Conservation (phyloP, 2,329 filamentous ascomycete species). For the Pleurostoma richardsiae region DNA sequence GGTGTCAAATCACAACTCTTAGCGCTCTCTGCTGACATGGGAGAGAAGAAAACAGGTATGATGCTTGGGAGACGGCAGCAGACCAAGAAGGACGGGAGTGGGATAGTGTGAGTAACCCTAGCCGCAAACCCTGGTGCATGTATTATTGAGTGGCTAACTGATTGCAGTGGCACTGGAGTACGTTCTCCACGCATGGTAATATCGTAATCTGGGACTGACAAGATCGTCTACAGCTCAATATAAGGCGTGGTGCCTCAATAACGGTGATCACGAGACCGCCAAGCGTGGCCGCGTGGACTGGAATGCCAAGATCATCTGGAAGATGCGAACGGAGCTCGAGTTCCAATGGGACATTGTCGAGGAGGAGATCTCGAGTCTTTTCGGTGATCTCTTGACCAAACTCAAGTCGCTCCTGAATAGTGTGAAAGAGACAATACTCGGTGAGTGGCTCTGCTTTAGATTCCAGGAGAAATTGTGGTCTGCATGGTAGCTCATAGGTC, state of each 20-base stretch:
- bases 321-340: constrained; percentile 22
- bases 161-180: constrained; percentile 17
- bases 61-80: not conserved
- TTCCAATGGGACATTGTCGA: constrained; percentile 20
- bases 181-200: constrained; percentile 4
- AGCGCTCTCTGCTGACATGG: not conserved
- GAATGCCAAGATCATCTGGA: constrained; percentile 25
- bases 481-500: not conserved
- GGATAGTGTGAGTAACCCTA: not conserved
- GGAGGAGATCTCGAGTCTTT: constrained; percentile 15
- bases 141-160: not conserved
- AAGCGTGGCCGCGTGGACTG: constrained; percentile 16
- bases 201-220: not conserved
- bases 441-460: not conserved
- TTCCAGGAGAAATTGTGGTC: not conserved
- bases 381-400: constrained; percentile 8
- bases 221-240: constrained; percentile 15
- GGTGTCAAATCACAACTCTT: not conserved
- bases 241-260: constrained; percentile 21
- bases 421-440: not conserved
- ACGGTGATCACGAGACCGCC: constrained; percentile 16
- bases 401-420: constrained; percentile 1
- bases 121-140: not conserved
- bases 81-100: not conserved
- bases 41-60: not conserved